phyloP scores from a whole-genome alignment of 768 basidiomycete genomes.

The Dentipellis sp. region DNA sequence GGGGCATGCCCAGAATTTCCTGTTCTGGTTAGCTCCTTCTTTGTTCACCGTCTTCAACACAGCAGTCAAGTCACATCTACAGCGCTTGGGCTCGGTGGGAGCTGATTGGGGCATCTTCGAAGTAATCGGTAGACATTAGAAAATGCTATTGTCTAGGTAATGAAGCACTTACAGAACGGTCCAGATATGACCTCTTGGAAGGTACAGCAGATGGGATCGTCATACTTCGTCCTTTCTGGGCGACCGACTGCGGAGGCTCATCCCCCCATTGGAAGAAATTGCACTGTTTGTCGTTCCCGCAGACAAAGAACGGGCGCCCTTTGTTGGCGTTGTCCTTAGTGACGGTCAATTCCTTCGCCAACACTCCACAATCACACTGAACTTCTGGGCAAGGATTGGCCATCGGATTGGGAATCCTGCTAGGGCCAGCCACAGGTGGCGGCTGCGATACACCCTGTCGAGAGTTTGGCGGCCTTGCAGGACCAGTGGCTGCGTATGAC shows the following conservation, averaged over 20 bases:
- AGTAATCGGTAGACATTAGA: neutral
- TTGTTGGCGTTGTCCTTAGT: neutral
- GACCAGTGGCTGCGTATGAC: too few species aligned
- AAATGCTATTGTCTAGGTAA: neutral
- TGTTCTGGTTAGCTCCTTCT: conserved; percentile 5
- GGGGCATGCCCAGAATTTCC: neutral
- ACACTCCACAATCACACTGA: neutral
- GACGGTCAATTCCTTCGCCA: neutral
- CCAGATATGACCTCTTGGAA: neutral
- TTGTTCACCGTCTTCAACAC: conserved; percentile 3
- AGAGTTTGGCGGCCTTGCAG: neutral
- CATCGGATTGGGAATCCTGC: neutral
- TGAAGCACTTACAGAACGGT: neutral
- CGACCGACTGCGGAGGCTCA: neutral
- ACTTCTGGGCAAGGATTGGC: neutral
- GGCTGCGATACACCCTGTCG: neutral
- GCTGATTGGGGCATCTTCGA: neutral
- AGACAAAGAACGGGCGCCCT: neutral
- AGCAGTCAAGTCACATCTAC: neutral
- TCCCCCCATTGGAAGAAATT: neutral
- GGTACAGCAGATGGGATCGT: neutral
- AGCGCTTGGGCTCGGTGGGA: neutral
- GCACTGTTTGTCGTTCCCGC: neutral
- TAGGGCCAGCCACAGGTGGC: neutral
- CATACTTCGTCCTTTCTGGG: neutral